Conservation (phyloP, 2,329 filamentous ascomycete genomes). For the Hymenoscyphus fraxineus region DNA sequence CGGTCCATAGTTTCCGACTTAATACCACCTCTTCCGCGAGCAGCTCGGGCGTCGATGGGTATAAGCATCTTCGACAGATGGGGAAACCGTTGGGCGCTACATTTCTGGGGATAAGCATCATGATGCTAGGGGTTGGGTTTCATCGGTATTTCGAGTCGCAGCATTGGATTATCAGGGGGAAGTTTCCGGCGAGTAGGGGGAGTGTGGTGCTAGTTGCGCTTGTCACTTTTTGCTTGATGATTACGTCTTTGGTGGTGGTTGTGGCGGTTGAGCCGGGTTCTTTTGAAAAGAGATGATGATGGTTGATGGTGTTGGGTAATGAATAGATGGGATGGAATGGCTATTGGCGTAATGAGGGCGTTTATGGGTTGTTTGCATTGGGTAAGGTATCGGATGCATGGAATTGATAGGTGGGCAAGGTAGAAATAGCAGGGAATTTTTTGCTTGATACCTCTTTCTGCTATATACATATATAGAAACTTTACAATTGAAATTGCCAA, state of each 20-base stretch:
- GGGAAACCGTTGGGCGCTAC: slow-evolving; percentile 73
- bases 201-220: slow-evolving; percentile 67
- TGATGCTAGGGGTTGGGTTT: slow-evolving; percentile 73
- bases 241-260: slow-evolving; percentile 56
- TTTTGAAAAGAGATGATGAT: slow-evolving; percentile 24
- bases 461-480: background rate
- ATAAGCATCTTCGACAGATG: slow-evolving; percentile 52
- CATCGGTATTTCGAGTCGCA: slow-evolving; percentile 75
- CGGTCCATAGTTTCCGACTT: slow-evolving; percentile 57
- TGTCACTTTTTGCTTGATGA: slow-evolving; percentile 61
- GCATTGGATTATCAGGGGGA: slow-evolving; percentile 74
- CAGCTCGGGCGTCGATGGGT: slow-evolving; percentile 30
- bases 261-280: slow-evolving; percentile 47
- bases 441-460: background rate
- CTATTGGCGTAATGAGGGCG: background rate
- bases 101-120: slow-evolving; percentile 71
- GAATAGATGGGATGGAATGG: background rate
- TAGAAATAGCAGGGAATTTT: too few relatives aligned
- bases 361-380: background rate
- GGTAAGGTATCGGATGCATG: background rate
- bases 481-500: background rate
- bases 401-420: background rate
- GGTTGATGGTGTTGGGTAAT: background rate
- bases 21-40: slow-evolving; percentile 53
- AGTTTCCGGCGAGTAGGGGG: slow-evolving; percentile 74